Evolutionary conservation across 2,329 filamentous ascomycete genomes (phyloP).

Genomic region (Ambrosiella beaveri): DNA sequence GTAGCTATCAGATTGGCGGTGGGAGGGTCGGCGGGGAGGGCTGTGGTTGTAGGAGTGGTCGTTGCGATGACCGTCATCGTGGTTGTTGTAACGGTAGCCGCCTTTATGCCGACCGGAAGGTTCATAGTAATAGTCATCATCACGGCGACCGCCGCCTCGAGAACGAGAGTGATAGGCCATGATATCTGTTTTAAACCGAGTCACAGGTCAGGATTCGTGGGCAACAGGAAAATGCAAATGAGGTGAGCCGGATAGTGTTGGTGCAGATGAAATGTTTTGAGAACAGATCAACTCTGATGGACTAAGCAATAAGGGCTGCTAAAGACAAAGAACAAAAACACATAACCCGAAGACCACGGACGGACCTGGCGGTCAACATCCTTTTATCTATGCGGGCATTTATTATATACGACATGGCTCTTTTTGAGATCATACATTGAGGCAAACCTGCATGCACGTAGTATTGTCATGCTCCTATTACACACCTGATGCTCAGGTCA

Average conservation of each 20-base stretch:
- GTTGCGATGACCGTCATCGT: background rate
- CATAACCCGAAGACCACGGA: background rate
- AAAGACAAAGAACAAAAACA: background rate
- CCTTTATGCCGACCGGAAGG: background rate
- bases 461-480: background rate
- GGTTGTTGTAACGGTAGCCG: background rate
- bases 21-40: background rate
- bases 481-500: background rate
- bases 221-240: too few species aligned
- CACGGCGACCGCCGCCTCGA: constrained; percentile 1
- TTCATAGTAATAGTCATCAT: constrained; percentile 4
- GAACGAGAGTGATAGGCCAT: constrained; percentile 11
- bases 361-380: background rate
- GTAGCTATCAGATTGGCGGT: constrained; percentile 3
- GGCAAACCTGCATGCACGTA: background rate
- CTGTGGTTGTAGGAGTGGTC: constrained; percentile 4
- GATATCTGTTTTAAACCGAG: too few species aligned
- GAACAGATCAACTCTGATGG: background rate
- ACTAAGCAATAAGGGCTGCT: background rate
- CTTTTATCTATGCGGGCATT: constrained; percentile 1
- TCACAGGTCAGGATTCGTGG: too few species aligned
- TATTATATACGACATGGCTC: too few species aligned
- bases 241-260: too few species aligned
- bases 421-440: background rate
- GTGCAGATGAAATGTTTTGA: background rate